These are phyloP conservation scores for Lyophyllum shimeji DNA, from an alignment of 768 basidiomycete species.

Conservation along the genomic window DNA sequence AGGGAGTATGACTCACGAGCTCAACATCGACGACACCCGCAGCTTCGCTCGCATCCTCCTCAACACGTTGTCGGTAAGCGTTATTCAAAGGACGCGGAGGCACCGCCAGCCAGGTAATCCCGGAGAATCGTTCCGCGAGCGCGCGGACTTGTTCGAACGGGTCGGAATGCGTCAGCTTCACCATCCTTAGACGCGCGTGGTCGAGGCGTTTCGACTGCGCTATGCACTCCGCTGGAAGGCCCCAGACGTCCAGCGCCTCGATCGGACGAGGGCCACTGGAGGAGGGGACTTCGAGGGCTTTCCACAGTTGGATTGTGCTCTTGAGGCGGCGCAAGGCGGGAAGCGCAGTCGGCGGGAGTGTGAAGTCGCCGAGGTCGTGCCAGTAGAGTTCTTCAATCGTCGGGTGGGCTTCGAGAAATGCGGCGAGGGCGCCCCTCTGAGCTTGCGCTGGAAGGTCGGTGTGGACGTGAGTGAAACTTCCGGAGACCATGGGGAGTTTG, in stretches of 20 bases:
- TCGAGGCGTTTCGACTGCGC: conserved; percentile 30
- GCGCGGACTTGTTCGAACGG: conserved; percentile 27
- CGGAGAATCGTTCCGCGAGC: conserved; percentile 35
- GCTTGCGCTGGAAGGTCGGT: conserved; percentile 25
- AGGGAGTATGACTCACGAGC: conserved; percentile 29
- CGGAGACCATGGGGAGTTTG: conserved; percentile 40
- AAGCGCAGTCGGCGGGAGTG: conserved; percentile 32
- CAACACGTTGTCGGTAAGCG: too few relatives aligned
- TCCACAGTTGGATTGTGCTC: conserved; percentile 31
- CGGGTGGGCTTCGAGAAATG: conserved; percentile 45
- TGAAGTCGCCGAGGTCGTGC: conserved; percentile 35
- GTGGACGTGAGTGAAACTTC: conserved; percentile 22
- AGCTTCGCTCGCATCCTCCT: too few relatives aligned
- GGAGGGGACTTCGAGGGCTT: conserved; percentile 27
- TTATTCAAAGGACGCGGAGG: conserved; percentile 28
- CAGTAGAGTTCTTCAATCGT: conserved; percentile 46
- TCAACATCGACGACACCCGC: too few relatives aligned
- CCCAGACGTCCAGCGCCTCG: conserved; percentile 34
- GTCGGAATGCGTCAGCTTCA: conserved; percentile 31
- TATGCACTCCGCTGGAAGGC: conserved; percentile 28
- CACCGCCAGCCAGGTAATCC: conserved; percentile 40
- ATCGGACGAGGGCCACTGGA: conserved; percentile 30
- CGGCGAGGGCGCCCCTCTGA: conserved; percentile 30
- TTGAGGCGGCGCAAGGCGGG: conserved; percentile 40
- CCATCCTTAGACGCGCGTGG: conserved; percentile 26